Conservation (phyloP, 2,329 filamentous ascomycete species). For the Aspergillus neotritici region DNA sequence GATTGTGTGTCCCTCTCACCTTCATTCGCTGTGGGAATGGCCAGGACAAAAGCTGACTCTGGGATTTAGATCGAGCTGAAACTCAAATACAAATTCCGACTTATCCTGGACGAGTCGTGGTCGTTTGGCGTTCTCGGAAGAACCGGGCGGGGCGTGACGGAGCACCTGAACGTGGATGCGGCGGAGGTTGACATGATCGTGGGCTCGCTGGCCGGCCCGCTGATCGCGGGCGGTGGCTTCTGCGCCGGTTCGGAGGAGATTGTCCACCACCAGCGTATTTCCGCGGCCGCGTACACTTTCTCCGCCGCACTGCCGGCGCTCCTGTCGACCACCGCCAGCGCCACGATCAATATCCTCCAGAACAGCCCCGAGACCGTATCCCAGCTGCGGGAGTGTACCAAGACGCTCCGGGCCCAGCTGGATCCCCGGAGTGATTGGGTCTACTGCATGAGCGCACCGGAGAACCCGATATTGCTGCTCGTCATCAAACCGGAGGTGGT, state of each 20-base stretch:
- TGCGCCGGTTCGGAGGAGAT: slow-evolving; percentile 89
- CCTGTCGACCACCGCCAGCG: slow-evolving; percentile 89
- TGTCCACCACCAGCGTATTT: slow-evolving; percentile 92
- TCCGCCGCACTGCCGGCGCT: slow-evolving; percentile 91
- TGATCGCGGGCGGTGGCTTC: slow-evolving; percentile 92
- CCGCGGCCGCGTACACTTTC: slow-evolving; percentile 87
- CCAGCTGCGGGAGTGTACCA: slow-evolving; percentile 79
- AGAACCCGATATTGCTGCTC: slow-evolving; percentile 84
- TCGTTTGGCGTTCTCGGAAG: slow-evolving; percentile 92
- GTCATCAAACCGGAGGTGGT: slow-evolving; percentile 79
- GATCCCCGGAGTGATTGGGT: slow-evolving; percentile 95
- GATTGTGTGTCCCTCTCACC: slow-evolving; percentile 53
- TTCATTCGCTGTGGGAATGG: not conserved
- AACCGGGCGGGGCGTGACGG: slow-evolving; percentile 85
- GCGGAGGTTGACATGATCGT: slow-evolving; percentile 95
- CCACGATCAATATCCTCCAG: slow-evolving; percentile 80
- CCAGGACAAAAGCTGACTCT: slow-evolving; percentile 6
- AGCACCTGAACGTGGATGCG: slow-evolving; percentile 93
- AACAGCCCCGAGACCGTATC: slow-evolving; percentile 75
- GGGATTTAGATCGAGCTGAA: slow-evolving; percentile 71
- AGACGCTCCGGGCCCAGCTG: slow-evolving; percentile 75
- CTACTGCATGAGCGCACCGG: slow-evolving; percentile 67
- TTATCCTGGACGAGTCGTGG: slow-evolving; percentile 96
- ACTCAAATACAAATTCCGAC: slow-evolving; percentile 92
- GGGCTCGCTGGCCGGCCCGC: slow-evolving; percentile 80